These are phyloP conservation scores for Claviceps cyperi DNA, from an alignment of 2,329 filamentous ascomycete species.

Conservation along the genomic window DNA sequence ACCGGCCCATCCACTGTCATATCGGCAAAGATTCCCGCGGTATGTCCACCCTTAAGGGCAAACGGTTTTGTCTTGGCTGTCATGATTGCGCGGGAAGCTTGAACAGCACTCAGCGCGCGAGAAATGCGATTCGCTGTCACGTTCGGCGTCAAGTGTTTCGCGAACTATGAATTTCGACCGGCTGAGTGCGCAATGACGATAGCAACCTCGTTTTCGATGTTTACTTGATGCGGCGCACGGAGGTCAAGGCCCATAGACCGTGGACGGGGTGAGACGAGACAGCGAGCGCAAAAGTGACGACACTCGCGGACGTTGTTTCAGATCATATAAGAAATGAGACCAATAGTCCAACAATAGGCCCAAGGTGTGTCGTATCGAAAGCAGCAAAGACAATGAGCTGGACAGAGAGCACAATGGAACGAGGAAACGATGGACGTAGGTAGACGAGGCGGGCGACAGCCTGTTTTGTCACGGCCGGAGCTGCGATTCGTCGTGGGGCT, in stretches of 20 bases:
- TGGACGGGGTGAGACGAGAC: no score
- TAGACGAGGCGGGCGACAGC: constrained; percentile 2
- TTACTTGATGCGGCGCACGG: constrained; percentile 4
- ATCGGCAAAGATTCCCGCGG: constrained; percentile 86
- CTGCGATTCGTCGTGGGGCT: constrained; percentile 3
- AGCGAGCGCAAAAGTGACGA: background rate
- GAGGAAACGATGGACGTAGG: background rate
- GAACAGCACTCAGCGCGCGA: background rate
- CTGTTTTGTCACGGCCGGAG: constrained; percentile 5
- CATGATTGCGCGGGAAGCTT: constrained; percentile 22
- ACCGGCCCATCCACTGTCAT: constrained; percentile 85
- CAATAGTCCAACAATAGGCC: background rate
- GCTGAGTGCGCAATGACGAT: background rate
- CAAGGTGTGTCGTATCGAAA: background rate
- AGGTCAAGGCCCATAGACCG: no score
- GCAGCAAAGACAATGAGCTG: constrained; percentile 1
- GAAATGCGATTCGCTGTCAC: background rate
- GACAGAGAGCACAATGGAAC: background rate
- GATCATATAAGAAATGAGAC: background rate
- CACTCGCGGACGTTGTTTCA: background rate
- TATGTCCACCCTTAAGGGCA: constrained; percentile 53
- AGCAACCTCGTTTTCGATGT: constrained; percentile 3
- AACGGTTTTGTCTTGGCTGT: constrained; percentile 38
- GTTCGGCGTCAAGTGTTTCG: background rate
- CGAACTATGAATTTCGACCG: background rate